Conservation (phyloP, 306 rosid genomes). For the Cyclanthera cordifolia region DNA sequence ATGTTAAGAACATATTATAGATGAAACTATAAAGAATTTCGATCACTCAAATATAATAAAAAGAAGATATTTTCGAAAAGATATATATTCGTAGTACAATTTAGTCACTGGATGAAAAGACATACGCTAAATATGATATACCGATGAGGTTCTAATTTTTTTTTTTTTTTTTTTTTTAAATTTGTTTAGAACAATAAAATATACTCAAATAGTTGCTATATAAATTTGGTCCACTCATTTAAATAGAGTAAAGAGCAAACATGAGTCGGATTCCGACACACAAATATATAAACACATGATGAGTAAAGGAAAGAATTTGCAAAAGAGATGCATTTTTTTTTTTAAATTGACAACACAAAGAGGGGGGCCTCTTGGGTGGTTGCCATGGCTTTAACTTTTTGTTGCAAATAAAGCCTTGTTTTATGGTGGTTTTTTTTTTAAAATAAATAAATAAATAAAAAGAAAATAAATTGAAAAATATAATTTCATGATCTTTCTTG, state of each 20-base stretch:
- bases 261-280: conserved; percentile 11
- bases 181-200: not conserved
- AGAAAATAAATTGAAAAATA: no score
- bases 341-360: not conserved
- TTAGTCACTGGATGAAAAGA: not conserved
- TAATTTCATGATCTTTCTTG: no score
- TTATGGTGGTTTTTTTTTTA: no score
- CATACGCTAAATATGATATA: not conserved
- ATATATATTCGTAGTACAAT: not conserved
- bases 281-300: conserved; percentile 7
- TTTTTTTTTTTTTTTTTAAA: no score
- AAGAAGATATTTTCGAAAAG: not conserved
- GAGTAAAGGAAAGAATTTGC: not conserved
- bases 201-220: not conserved
- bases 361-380: conserved; percentile 6
- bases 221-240: conserved; percentile 1
- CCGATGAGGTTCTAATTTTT: no score
- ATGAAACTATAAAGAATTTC: not conserved
- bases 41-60: not conserved
- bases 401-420: not conserved
- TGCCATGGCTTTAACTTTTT: conserved; percentile 1
- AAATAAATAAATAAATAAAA: no score
- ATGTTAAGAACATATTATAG: not conserved
- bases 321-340: not conserved
- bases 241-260: not conserved